A percentile compares a stretch with the other conserved stretches of the same genome.
These are phyloP conservation scores for Trametes sp. DNA, from an alignment of 1,284 basidiomycete genomes.

Conservation along the genomic window DNA sequence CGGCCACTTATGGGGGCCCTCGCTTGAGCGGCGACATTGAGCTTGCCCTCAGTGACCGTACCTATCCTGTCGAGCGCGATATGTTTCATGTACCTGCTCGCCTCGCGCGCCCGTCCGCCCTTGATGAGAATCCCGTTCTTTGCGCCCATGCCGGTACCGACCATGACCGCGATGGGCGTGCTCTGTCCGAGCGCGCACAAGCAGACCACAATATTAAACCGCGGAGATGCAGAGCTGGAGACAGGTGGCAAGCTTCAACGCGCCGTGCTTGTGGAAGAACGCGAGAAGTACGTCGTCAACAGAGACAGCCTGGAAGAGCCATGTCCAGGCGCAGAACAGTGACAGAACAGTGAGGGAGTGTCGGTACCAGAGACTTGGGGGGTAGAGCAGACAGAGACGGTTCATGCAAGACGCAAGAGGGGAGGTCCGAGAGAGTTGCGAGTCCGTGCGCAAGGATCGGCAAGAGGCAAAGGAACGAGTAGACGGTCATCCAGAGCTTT, in stretches of 20 bases:
- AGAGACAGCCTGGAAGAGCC: no score
- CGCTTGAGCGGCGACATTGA: conserved; percentile 73
- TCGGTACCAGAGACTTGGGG: no score
- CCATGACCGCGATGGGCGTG: conserved; percentile 99
- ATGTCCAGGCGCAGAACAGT: no score
- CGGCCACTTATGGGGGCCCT: conserved; percentile 71
- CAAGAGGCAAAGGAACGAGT: no score
- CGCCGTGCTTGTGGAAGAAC: conserved; percentile 86
- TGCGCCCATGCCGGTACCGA: conserved; percentile 97
- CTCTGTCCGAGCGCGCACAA: conserved; percentile 97
- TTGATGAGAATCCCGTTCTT: conserved; percentile 99
- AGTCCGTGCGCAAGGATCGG: no score
- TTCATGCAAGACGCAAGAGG: no score
- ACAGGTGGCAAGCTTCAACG: conserved; percentile 90
- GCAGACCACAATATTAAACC: conserved; percentile 97
- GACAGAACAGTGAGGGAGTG: no score
- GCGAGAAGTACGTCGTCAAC: conserved; percentile 73
- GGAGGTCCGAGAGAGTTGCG: no score
- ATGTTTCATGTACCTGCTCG: conserved; percentile 81
- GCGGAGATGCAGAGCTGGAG: conserved; percentile 98
- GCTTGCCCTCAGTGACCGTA: conserved; percentile 91
- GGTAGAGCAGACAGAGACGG: no score
- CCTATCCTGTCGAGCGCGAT: conserved; percentile 98
- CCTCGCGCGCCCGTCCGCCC: conserved; percentile 93
- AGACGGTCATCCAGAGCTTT: no score